Evolutionary conservation across 164 flowering plant genomes (phyloP).

Genomic region (Tinospora cordifolia): DNA sequence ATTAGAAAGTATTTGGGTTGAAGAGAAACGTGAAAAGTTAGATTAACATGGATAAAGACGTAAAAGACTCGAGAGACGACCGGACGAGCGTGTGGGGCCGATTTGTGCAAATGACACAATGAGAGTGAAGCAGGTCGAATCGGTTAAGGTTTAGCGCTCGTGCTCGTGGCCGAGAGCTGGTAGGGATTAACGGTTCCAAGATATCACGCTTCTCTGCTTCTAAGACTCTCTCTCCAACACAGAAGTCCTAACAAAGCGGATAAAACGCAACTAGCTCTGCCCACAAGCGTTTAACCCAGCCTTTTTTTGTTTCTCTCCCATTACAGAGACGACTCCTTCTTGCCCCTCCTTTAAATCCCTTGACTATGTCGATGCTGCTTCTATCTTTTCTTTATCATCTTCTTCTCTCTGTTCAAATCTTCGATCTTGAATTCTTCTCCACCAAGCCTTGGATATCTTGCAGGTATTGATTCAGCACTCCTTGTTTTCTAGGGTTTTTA

Average conservation of each 20-base stretch:
- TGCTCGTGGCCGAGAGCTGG: not conserved
- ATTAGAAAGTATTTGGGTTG: too few species aligned
- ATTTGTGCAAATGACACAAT: not conserved
- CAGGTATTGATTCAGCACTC: slow-evolving; percentile 1
- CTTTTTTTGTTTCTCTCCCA: too few species aligned
- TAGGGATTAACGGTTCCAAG: not conserved
- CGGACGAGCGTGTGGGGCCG: too few species aligned
- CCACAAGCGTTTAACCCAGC: not conserved
- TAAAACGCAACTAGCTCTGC: slow-evolving; percentile 1
- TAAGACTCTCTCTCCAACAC: not conserved
- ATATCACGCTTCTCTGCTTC: not conserved
- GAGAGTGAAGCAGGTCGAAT: not conserved
- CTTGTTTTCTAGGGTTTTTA: slow-evolving; percentile 1
- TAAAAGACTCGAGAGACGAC: too few species aligned
- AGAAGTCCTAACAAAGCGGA: not conserved
- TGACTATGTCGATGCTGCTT: not conserved
- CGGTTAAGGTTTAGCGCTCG: not conserved
- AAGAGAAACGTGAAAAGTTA: too few species aligned
- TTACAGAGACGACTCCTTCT: too few species aligned
- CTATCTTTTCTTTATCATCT: not conserved
- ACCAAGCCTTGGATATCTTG: slow-evolving; percentile 1
- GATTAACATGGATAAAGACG: too few species aligned
- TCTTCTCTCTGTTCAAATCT: not conserved
- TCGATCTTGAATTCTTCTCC: slow-evolving; percentile 1
- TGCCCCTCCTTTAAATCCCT: too few species aligned